Base-by-base conservation (phyloP, 2,329 filamentous ascomycete genomes). In the Fulvia fulva region DNA sequence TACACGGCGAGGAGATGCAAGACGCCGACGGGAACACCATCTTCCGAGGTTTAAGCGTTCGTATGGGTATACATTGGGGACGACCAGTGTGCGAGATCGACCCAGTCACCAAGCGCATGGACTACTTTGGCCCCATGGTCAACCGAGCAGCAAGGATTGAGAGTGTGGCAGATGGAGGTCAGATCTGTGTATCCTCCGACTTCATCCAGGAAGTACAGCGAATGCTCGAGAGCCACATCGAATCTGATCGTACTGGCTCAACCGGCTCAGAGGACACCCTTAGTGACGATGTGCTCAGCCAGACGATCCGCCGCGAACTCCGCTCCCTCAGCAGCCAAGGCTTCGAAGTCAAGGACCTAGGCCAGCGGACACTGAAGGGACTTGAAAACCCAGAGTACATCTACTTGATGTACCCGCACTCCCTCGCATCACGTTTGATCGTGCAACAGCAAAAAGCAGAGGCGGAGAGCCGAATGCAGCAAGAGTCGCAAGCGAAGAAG, bases 41-140 rank as follows among this genome's bases (percentile, higher is more conserved):
- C 64, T 97, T 97, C 80, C 89, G 90, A 63, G 94, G 94, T 61
- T 78, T 99, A 53, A 97, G 92, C 11, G 94, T 99, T 44, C 86
- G 94, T 59, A 99, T 99, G 94, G 94, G 94, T 68, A 91, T 96
- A 60, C 94, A 99, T 74, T 99, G 89, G 84, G 94, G 94, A 65
- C 87, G 89, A 59, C 94, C 93, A 5, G 91, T 99, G 67, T 96
- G 91, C 71, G 94, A 99, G 74, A 89, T 88, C 51, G 94, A 99
- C 74, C 94, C 94, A 0, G 92, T 99, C 51, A 99, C 94, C 1
- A 88, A 92, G 58, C 91, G 94, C 63, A 99, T 99, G 94, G 94
- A 99, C 70, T 99, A 99, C 77, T 99, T 97, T 72, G 94, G 94
- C 0, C 94, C 94, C 14, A 99, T 99, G 91, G 94, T 99, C 69